Percentiles rank a stretch among this genome's conserved stretches.
phyloP scores from a whole-genome alignment of 208 protist species.

The Leishmania braziliensis region DNA sequence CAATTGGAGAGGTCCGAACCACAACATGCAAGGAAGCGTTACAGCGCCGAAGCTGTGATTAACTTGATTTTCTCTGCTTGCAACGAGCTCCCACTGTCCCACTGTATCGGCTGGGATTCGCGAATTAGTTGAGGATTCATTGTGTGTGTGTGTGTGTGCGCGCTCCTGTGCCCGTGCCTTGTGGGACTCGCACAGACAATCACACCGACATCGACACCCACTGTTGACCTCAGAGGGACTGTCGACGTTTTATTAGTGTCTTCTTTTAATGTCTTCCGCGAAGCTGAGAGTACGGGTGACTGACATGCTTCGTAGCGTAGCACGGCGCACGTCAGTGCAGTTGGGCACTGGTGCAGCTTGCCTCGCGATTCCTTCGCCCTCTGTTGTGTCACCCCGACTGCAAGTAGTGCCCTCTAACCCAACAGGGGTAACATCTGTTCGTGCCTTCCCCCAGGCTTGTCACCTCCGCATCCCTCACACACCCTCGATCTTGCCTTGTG shows the following conservation, averaged over 20 bases:
- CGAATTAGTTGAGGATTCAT: background rate
- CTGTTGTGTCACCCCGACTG: background rate
- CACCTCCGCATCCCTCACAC: background rate
- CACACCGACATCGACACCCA: background rate
- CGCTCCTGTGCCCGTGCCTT: background rate
- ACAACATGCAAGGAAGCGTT: background rate
- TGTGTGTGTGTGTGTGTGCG: background rate
- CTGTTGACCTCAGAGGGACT: background rate
- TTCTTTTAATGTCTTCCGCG: background rate
- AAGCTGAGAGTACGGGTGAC: background rate
- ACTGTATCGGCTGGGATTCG: background rate
- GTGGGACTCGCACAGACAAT: background rate
- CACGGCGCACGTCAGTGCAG: background rate
- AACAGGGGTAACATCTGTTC: background rate
- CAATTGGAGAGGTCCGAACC: background rate
- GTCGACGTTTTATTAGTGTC: background rate
- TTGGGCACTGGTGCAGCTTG: background rate
- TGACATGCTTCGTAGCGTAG: background rate
- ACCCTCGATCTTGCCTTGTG: background rate
- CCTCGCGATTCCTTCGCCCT: background rate
- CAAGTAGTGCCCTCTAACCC: background rate
- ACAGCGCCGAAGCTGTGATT: background rate
- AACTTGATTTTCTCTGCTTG: background rate
- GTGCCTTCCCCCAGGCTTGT: background rate
- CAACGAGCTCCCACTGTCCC: background rate